Evolutionary conservation across 2,329 filamentous ascomycete genomes (phyloP), one percentile per base, ranked within the genome.

Genomic region (Colletotrichum noveboracense): DNA sequence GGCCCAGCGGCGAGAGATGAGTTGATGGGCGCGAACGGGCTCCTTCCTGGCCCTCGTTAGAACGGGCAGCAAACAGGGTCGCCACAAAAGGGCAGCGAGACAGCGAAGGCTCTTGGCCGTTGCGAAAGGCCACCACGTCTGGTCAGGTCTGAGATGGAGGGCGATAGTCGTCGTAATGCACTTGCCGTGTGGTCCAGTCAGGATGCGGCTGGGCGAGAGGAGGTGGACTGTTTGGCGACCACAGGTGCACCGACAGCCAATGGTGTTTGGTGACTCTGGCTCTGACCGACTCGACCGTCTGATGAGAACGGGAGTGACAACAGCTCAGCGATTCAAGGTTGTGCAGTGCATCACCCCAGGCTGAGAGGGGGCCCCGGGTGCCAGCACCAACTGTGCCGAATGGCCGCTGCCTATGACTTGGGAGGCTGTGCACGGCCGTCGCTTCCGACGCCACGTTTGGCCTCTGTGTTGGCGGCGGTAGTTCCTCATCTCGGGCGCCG

Each of bases 161-260:
- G 68, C 52, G 55, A 70, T n/a, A 38, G 71, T 72, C 64, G 70
- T 75, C 73, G 73, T 73, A 73, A 73, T 75, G 56, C 64, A 56
- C 73, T 61, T 26, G 38, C 30, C 26, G 36, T 21, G 30, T 18
- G 43, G 26, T 34, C 73, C 64, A 71, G 55, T 71, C 30, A 62
- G 68, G 30, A 48, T 26, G 43, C 43, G 72, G 60, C 52, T 71
- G 48, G 72, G 61, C 72, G 48, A 60, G 34, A 66, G 21, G 28
- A 36, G 61, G 60, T 36, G 67, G 34, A 26, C 36, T 34, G 34
- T 24, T 16, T 32, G 55, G 34, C 28, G 56, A 34, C 24, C 60
- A 68, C 38, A 64, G 30, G 56, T 64, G 32, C 32, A 34, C 48
- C 30, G 38, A 43, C 10, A 48, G 36, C 55, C 68, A 66, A 30